These are phyloP conservation scores for Laetiporus sulphureus DNA, from an alignment of 1,284 basidiomycete species.

Conservation along the genomic window DNA sequence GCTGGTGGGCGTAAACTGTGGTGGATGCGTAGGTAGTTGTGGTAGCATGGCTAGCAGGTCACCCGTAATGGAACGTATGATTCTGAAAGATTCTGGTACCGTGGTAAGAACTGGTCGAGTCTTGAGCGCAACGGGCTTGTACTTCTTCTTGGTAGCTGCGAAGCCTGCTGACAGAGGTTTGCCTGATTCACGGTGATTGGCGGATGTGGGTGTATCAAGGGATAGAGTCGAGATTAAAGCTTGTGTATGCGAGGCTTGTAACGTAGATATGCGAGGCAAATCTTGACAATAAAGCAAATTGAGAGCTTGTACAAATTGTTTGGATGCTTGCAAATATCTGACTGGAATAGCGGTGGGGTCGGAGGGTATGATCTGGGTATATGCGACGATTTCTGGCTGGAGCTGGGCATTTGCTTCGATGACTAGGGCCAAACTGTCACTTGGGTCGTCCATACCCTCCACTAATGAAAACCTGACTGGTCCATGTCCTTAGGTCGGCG, in stretches of 20 bases:
- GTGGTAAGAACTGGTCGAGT: constrained; percentile 21
- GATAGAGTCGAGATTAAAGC: no score
- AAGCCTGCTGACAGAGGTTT: background rate
- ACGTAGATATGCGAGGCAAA: no score
- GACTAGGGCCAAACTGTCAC: no score
- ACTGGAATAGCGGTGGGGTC: no score
- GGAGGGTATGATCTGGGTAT: no score
- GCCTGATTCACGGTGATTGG: background rate
- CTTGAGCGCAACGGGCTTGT: constrained; percentile 30
- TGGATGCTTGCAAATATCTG: no score
- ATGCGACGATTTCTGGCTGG: no score
- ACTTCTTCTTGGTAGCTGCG: constrained; percentile 22
- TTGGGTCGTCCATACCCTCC: background rate
- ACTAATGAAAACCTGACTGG: background rate
- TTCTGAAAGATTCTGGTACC: constrained; percentile 26
- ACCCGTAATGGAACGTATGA: constrained; percentile 25
- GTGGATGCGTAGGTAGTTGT: constrained; percentile 17
- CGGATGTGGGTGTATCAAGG: no score
- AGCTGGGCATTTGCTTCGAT: no score
- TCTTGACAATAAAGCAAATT: no score
- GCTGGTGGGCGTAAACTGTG: constrained; percentile 22
- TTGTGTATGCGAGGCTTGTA: no score
- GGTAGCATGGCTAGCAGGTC: constrained; percentile 28
- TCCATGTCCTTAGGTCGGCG: background rate
- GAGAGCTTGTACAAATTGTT: no score